Evolutionary conservation across 331 rosid species (phyloP).

Genomic region (Rhamnella rubrinervis): DNA sequence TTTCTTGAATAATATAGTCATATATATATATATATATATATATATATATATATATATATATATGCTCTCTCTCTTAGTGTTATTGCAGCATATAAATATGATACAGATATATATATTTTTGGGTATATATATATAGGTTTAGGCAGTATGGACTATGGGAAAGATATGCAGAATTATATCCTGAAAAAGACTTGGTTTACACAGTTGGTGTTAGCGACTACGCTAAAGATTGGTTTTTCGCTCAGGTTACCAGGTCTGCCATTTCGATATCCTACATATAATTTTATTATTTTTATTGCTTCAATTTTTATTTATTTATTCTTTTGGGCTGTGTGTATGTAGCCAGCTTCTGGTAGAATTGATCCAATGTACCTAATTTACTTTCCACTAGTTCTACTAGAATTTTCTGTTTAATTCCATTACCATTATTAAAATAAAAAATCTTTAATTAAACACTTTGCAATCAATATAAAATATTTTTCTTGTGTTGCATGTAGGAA

Average conservation of each 20-base stretch:
- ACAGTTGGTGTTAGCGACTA: conserved; percentile 66
- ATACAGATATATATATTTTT: neutral
- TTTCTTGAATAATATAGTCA: too few species aligned
- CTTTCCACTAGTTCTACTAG: too few species aligned
- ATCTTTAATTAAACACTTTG: neutral
- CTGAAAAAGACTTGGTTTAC: conserved; percentile 64
- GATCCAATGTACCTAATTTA: too few species aligned
- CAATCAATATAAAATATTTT: neutral
- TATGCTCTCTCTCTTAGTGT: too few species aligned
- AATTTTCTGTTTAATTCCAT: too few species aligned
- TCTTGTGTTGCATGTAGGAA: conserved; percentile 43
- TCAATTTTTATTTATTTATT: too few species aligned
- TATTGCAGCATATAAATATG: neutral
- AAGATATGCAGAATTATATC: conserved; percentile 73
- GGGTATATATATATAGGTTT: conserved; percentile 40
- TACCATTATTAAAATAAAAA: too few species aligned
- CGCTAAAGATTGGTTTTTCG: conserved; percentile 79
- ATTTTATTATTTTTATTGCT: neutral
- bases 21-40: too few species aligned
- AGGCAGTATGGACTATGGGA: conserved; percentile 95
- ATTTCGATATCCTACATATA: neutral
- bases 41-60: too few species aligned
- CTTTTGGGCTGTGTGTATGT: too few species aligned
- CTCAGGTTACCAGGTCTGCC: conserved; percentile 76
- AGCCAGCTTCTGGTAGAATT: too few species aligned